Evolutionary conservation across 73 alveolate genomes (phyloP), one percentile per base, ranked within the genome.

Genomic region (Tetrahymena malaccensis): DNA sequence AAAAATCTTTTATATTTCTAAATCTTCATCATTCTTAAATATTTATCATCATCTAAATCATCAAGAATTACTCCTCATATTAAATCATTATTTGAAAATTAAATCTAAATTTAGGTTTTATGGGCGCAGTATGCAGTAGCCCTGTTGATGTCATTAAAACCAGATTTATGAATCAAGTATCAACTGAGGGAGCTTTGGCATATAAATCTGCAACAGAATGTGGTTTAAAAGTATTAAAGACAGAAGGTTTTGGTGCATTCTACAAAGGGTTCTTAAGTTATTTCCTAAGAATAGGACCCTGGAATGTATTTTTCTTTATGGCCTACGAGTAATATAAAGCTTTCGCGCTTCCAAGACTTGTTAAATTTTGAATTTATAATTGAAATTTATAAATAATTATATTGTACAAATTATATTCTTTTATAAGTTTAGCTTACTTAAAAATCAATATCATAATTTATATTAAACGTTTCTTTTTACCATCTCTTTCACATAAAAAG

Each of bases 71-170:
- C 89, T n/a, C 89, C 5, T 70, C 6, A 70, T 70, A 70, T 70
- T 27, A 27, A 27, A 70, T 70, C 34, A 70, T 70, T 70, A 70
- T 70, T 70, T 22, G 21, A n/a, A 70, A 27, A 27, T 70, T 3
- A 70, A 70, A 27, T 70, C 89, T 70, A 70, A 70, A 70, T 27
- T 70, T 70, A 70, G 89, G 97, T 83, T 95, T 95, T 50, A 40
- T 95, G 35, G 97, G 96, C 43, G 94, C 97, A 34, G 96, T 95
- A 35, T 94, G 96, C 21, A 84, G 96, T 25, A 93, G 96, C 9
- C 97, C 97, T 19, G 95, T 95, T 38, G 97, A 95, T 89, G 97
- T 95, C 27, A 93, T 95, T 44, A 95, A 95, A 93, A 95, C 97
- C 4, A 95, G 94, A 94, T 95, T 34, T 93, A 95, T 93, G 97